A percentile compares a stretch with the other conserved stretches of the same genome.
Evolutionary conservation across 106 monocot genomes (phyloP).

Genomic region (Dendrobium nobile): DNA sequence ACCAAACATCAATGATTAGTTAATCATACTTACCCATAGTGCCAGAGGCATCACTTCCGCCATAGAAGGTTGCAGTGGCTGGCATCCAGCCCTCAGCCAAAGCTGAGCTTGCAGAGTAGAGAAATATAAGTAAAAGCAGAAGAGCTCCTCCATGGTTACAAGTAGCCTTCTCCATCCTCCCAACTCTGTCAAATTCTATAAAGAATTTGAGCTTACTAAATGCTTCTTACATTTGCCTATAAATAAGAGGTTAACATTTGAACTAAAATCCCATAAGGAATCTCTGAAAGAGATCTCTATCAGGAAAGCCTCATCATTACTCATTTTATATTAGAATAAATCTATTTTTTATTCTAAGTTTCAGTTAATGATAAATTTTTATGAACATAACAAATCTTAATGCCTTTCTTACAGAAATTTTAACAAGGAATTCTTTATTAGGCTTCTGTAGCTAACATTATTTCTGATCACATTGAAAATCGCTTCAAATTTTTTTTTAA

Average conservation of each 20-base stretch:
- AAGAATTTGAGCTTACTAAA: background rate
- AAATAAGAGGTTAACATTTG: background rate
- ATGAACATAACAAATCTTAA: background rate
- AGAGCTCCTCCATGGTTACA: background rate
- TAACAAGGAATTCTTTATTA: too few relatives aligned
- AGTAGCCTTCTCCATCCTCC: background rate
- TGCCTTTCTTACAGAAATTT: background rate
- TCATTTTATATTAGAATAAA: too few relatives aligned
- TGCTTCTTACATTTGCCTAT: background rate
- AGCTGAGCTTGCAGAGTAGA: background rate
- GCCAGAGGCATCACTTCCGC: constrained; percentile 52
- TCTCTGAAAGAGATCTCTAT: background rate
- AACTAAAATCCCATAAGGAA: background rate
- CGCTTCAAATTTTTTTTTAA: too few relatives aligned
- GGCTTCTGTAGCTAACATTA: too few relatives aligned
- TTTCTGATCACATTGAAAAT: too few relatives aligned
- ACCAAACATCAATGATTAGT: background rate
- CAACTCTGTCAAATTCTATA: background rate
- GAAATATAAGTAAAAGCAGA: background rate
- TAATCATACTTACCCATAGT: constrained; percentile 37
- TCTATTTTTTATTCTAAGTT: background rate
- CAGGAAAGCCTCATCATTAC: too few relatives aligned
- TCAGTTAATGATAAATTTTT: background rate
- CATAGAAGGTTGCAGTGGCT: constrained; percentile 57
- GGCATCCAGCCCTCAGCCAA: constrained; percentile 18